phyloP scores from a whole-genome alignment of 2,329 filamentous ascomycete species.

The Graphilbum sp. region DNA sequence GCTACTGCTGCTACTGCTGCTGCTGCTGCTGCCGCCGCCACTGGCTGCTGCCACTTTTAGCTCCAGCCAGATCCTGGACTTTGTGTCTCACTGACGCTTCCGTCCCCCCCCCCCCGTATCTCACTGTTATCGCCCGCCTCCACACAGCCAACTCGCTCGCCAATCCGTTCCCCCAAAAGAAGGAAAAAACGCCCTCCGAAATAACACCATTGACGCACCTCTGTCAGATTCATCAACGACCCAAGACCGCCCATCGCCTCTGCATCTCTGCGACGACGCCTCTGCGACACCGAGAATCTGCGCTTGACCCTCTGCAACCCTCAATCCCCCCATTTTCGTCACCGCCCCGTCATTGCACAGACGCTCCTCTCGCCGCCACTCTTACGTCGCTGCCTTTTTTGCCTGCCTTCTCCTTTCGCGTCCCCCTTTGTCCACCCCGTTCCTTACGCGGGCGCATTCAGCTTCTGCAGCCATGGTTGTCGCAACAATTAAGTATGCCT shows the following conservation, averaged over 20 bases:
- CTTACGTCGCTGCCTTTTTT: background rate
- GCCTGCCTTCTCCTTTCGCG: background rate
- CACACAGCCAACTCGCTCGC: background rate
- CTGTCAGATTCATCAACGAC: too few relatives aligned
- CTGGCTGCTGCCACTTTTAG: too few relatives aligned
- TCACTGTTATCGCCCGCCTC: background rate
- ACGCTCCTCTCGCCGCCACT: background rate
- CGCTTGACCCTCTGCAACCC: too few relatives aligned
- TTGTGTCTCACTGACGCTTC: too few relatives aligned
- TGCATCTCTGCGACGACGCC: too few relatives aligned
- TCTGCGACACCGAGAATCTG: too few relatives aligned
- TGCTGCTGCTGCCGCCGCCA: background rate
- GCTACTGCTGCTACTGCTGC: too few relatives aligned
- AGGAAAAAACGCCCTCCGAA: background rate
- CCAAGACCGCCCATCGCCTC: too few relatives aligned
- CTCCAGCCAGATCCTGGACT: too few relatives aligned
- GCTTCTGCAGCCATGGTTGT: conserved; percentile 37
- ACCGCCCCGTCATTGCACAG: background rate
- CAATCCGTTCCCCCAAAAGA: background rate
- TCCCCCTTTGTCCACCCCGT: background rate
- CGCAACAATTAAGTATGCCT: conserved; percentile 46
- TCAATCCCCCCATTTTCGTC: background rate
- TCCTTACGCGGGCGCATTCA: conserved; percentile 4
- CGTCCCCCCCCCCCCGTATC: background rate
- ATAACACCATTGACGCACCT: background rate